Base-by-base conservation (phyloP, 192 early-diverging fungal species). In the Spizellomyces punctatus region DNA sequence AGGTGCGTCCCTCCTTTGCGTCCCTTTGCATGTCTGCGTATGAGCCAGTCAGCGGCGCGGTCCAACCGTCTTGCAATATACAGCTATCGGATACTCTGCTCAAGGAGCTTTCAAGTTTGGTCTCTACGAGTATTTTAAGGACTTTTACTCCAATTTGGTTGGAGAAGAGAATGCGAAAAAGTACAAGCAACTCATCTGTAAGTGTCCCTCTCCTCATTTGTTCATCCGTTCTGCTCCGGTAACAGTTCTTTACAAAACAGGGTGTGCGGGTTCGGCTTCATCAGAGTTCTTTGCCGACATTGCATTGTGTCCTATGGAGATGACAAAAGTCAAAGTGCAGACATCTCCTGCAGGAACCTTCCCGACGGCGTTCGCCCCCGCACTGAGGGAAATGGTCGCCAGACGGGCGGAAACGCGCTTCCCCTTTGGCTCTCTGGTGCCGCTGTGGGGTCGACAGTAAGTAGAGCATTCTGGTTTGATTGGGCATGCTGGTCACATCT, bases 41-140 rank as follows among this genome's bases (percentile, higher is more conserved):
- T 36, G 27, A 36, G 1, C 27, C 27, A 36, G 0, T 36, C 27
- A 2, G 27, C 3, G 27, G 27, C 27, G 27, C 27, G 27, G 0
- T 3, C 27, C 27, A 36, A 36, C 27, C 1, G 27, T 36, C 27
- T 36, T 36, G 27, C 27, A 36, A 0, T 36, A 2, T 36, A 3
- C 66, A 48, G 76, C 90, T 42, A 63, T 93, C 47, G 94, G 94
- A n/a, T 95, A 95, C 82, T 93, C 90, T 46, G 67, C 89, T 57
- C 93, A 94, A 79, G 93, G 93, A 71, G 81, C 88, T 72, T 87
- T 89, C 82, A 95, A 95, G 81, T 95, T 90, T 77, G 94, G 94
- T 10, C 87, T 93, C 58, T 94, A 94, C 80, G 94, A 95, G 82
- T 78, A 89, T 69, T 95, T 93, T 85, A 95, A 95, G 82, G 86